phyloP scores from a whole-genome alignment of 2,329 filamentous ascomycete genomes.

The Fusarium sambucinum region DNA sequence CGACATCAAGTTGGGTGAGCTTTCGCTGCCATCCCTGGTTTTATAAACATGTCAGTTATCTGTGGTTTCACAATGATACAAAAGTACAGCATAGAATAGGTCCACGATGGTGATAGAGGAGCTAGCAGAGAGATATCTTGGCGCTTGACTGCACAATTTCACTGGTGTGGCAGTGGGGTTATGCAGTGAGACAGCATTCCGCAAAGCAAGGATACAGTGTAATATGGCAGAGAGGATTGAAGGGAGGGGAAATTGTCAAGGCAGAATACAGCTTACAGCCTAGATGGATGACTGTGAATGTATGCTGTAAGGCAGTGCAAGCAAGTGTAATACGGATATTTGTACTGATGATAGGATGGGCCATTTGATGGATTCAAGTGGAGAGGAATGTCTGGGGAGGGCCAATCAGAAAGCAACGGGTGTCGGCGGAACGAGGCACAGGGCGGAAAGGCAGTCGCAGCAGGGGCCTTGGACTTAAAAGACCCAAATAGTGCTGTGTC shows the following conservation, averaged over 20 bases:
- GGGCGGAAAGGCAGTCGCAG: slow-evolving; percentile 36
- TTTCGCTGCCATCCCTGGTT: slow-evolving; percentile 92
- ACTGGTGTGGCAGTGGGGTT: neutral
- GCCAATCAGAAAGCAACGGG: slow-evolving; percentile 41
- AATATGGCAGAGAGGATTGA: neutral
- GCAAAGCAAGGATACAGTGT: neutral
- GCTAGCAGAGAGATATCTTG: neutral
- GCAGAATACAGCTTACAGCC: slow-evolving; percentile 1
- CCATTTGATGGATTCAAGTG: slow-evolving; percentile 26
- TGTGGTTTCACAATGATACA: neutral
- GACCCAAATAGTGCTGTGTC: slow-evolving; percentile 66
- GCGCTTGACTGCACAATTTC: neutral
- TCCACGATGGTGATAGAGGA: neutral
- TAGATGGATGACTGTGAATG: neutral
- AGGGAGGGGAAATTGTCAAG: neutral
- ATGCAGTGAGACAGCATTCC: neutral
- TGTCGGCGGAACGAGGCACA: slow-evolving; percentile 39
- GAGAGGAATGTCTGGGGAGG: slow-evolving; percentile 12
- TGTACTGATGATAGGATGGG: slow-evolving; percentile 26
- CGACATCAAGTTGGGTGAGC: slow-evolving; percentile 84
- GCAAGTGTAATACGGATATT: slow-evolving; percentile 17
- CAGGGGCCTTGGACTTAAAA: slow-evolving; percentile 61
- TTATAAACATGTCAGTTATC: slow-evolving; percentile 41
- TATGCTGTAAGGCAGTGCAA: slow-evolving; percentile 16
- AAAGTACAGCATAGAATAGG: neutral